A percentile compares a stretch with the other conserved stretches of the same genome.
Conservation (phyloP, 2,329 filamentous ascomycete species). For the Fusarium chlamydosporum region DNA sequence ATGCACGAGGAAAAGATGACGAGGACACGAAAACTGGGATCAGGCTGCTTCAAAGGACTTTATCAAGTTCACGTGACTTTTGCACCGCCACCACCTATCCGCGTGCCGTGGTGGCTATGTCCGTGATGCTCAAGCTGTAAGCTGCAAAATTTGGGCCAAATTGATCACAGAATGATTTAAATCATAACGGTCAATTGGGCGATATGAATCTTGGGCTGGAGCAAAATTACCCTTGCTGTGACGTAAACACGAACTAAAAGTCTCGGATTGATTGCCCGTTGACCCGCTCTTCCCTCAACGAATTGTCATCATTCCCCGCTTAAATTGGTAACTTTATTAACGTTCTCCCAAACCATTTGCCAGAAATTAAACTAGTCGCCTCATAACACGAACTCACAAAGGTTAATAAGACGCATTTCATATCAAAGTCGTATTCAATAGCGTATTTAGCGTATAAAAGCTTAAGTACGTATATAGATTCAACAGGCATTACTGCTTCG, state of each 20-base stretch:
- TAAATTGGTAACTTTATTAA: too few species aligned
- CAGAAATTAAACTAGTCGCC: too few species aligned
- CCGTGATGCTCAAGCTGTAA: background rate
- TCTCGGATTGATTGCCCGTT: background rate
- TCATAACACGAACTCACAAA: too few species aligned
- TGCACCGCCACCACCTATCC: background rate
- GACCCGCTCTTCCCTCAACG: background rate
- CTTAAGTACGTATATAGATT: too few species aligned
- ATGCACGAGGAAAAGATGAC: background rate
- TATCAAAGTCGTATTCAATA: too few species aligned
- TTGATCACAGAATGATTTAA: background rate
- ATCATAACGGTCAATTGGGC: background rate
- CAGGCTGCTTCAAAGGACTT: background rate
- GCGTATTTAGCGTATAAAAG: too few species aligned
- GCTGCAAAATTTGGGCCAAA: background rate
- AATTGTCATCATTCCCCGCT: constrained; percentile 1
- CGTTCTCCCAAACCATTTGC: too few species aligned
- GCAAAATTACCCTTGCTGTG: background rate
- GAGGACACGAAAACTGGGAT: background rate
- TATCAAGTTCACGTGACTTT: constrained; percentile 2
- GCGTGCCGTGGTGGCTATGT: background rate
- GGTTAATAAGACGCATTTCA: too few species aligned
- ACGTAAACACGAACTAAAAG: background rate
- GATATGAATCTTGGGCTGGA: background rate
- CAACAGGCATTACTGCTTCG: too few species aligned